Conservation (phyloP, 768 basidiomycete species). For the Psilocybe cubensis region DNA sequence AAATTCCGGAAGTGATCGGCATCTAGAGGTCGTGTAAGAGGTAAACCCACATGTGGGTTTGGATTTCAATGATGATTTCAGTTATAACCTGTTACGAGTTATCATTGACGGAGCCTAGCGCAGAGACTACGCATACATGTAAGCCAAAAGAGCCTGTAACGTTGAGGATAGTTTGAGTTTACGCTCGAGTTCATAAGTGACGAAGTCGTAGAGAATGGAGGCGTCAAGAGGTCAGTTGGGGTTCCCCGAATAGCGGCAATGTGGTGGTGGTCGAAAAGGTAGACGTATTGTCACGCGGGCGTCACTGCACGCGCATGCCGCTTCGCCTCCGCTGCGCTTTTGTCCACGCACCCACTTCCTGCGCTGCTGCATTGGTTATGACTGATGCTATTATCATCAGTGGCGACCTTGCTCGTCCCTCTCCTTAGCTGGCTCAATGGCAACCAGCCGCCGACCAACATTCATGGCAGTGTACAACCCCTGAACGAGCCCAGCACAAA, state of each 20-base stretch:
- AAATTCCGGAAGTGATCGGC: no score
- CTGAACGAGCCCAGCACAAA: conserved; percentile 9
- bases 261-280: not conserved
- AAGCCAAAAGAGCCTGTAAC: no score
- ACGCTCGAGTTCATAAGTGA: not conserved
- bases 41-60: no score
- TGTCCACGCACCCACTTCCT: conserved; percentile 1
- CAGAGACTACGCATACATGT: no score
- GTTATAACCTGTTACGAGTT: no score
- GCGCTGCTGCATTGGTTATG: conserved; percentile 31
- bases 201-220: not conserved
- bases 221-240: not conserved
- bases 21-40: no score
- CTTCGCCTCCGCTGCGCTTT: not conserved
- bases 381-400: conserved; percentile 51
- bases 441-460: conserved; percentile 5
- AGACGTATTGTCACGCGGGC: not conserved
- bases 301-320: not conserved
- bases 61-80: no score
- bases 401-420: conserved; percentile 52
- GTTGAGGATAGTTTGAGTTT: no score
- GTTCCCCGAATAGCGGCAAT: not conserved
- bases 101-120: no score
- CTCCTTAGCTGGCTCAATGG: conserved; percentile 36
- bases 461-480: conserved; percentile 8